phyloP scores from a whole-genome alignment of 176 grass and related monocot genomes.

The Triticum turgidum region DNA sequence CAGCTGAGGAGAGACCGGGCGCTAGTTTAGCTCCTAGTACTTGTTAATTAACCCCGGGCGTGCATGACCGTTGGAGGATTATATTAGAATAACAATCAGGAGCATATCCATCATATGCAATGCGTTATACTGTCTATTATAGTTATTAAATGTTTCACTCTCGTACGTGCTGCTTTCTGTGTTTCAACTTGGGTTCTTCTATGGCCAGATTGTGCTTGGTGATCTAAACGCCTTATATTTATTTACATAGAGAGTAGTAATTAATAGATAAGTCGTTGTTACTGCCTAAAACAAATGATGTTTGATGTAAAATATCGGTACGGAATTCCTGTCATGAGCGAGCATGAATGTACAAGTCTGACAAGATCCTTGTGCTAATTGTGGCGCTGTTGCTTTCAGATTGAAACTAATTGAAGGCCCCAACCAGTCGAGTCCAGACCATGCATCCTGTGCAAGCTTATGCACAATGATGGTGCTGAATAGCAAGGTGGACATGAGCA shows the following conservation, averaged over 20 bases:
- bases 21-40: neutral
- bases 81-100: neutral
- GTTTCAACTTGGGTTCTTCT: neutral
- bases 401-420: neutral
- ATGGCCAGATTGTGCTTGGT: too few relatives aligned
- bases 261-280: neutral
- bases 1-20: neutral
- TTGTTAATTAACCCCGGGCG: neutral
- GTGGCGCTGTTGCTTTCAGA: conserved; percentile 15
- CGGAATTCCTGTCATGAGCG: neutral
- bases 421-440: neutral
- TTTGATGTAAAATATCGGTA: neutral
- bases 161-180: neutral
- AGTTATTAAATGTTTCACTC: neutral
- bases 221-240: too few relatives aligned
- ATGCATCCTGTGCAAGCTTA: conserved; percentile 12
- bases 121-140: neutral
- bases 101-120: neutral
- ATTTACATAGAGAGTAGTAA: neutral
- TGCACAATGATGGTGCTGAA: conserved; percentile 13
- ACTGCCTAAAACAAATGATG: neutral
- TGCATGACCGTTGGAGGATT: conserved; percentile 11
- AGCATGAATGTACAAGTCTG: neutral
- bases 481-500: conserved; percentile 25
- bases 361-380: neutral